phyloP scores from a whole-genome alignment of 2,329 filamentous ascomycete genomes.

The Lecanicillium sp. region DNA sequence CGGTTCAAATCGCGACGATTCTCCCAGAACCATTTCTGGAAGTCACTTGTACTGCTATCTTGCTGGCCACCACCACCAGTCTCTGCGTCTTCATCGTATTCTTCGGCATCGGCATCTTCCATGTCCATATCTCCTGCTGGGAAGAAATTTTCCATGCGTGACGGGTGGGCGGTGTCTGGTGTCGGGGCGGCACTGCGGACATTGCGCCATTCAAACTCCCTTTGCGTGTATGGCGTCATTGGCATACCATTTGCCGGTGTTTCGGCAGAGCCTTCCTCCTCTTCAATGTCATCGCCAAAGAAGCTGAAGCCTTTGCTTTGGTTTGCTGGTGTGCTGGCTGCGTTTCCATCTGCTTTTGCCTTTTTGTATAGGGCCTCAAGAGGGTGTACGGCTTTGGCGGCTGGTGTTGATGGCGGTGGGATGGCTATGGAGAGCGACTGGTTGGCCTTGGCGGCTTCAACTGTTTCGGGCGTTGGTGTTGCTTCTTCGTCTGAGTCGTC shows the following conservation, averaged over 20 bases:
- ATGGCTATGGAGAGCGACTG: slow-evolving; percentile 37
- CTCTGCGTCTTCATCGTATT: slow-evolving; percentile 21
- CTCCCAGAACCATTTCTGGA: slow-evolving; percentile 62
- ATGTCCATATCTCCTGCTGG: slow-evolving; percentile 36
- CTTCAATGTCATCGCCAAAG: slow-evolving; percentile 48
- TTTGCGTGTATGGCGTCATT: slow-evolving; percentile 74
- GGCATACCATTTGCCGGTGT: slow-evolving; percentile 37
- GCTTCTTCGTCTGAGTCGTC: slow-evolving; percentile 16
- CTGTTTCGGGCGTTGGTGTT: slow-evolving; percentile 14
- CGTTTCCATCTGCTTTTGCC: slow-evolving; percentile 35
- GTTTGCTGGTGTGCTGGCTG: slow-evolving; percentile 23
- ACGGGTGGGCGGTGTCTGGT: slow-evolving; percentile 80
- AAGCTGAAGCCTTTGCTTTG: slow-evolving; percentile 65
- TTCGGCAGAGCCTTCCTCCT: slow-evolving; percentile 25
- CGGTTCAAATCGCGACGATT: slow-evolving; percentile 56
- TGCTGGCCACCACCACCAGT: slow-evolving; percentile 14
- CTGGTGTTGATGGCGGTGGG: slow-evolving; percentile 35
- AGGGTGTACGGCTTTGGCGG: slow-evolving; percentile 62
- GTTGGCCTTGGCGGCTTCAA: slow-evolving; percentile 35
- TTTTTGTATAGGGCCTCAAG: slow-evolving; percentile 90
- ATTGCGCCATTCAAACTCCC: slow-evolving; percentile 66
- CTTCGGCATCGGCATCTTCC: slow-evolving; percentile 17
- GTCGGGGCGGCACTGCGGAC: slow-evolving; percentile 88
- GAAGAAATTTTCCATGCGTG: slow-evolving; percentile 50
- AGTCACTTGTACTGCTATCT: slow-evolving; percentile 42